Conservation (phyloP, 257 asterid genomes). For the Ajuga chamaepitys region DNA sequence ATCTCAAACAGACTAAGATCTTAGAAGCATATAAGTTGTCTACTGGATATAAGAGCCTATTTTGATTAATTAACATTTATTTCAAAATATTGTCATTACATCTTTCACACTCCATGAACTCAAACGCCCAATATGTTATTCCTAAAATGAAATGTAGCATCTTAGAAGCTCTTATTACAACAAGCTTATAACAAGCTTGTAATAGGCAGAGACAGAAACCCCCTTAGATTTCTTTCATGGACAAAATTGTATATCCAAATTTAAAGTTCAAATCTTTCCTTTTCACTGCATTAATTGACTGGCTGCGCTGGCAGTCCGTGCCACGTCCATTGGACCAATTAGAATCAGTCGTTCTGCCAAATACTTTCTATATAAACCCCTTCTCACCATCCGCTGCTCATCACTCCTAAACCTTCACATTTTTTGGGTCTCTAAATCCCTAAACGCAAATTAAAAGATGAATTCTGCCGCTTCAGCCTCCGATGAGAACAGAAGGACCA, state of each 20-base stretch:
- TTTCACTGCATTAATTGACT: not conserved
- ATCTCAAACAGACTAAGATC: too few relatives aligned
- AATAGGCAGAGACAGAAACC: too few relatives aligned
- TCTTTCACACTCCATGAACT: too few relatives aligned
- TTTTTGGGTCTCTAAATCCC: not conserved
- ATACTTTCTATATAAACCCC: slow-evolving; percentile 12
- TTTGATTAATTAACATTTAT: too few relatives aligned
- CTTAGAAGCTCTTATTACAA: too few relatives aligned
- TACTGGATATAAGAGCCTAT: too few relatives aligned
- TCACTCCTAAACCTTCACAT: not conserved
- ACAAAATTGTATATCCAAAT: not conserved
- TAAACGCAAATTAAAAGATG: not conserved
- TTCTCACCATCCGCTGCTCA: not conserved
- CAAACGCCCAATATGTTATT: too few relatives aligned
- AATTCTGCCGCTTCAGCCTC: not conserved
- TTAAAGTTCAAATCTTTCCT: not conserved
- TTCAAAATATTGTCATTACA: too few relatives aligned
- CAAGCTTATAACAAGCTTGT: too few relatives aligned
- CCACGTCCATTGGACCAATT: slow-evolving; percentile 23
- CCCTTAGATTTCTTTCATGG: not conserved
- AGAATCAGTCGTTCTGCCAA: not conserved
- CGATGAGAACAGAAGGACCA: slow-evolving; percentile 1
- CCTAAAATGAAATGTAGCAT: too few relatives aligned
- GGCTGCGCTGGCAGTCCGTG: slow-evolving; percentile 22
- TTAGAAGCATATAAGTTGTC: too few relatives aligned